Conservation (phyloP, 495 filamentous ascomycete genomes). For the Aspergillus sclerotioniger region DNA sequence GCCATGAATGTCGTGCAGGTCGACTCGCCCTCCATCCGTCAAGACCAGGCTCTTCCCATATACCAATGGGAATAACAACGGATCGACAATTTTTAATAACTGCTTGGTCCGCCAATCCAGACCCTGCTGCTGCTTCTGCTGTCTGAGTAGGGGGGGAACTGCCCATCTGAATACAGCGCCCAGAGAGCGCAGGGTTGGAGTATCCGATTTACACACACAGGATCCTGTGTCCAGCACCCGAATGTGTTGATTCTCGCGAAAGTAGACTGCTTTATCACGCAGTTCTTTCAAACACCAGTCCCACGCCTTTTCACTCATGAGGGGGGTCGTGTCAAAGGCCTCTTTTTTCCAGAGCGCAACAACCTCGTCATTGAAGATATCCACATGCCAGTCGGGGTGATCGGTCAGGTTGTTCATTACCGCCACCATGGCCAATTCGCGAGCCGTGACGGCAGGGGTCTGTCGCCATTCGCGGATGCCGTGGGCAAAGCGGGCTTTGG, state of each 20-base stretch:
- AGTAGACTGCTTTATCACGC: conserved; percentile 16
- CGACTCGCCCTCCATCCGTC: neutral
- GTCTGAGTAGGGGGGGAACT: neutral
- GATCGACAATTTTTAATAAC: conserved; percentile 3
- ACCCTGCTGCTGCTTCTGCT: neutral
- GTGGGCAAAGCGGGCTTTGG: conserved; percentile 10
- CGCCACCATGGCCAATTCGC: conserved; percentile 32
- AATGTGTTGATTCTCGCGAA: conserved; percentile 5
- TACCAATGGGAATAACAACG: conserved; percentile 7
- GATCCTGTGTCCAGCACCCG: conserved; percentile 13
- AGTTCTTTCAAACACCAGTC: conserved; percentile 18
- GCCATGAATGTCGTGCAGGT: neutral
- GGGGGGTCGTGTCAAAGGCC: conserved; percentile 5
- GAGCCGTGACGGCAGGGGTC: conserved; percentile 19
- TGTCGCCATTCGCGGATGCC: conserved; percentile 8
- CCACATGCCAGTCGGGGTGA: conserved; percentile 40
- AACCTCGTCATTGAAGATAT: conserved; percentile 8
- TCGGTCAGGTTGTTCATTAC: conserved; percentile 38
- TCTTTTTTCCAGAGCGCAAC: conserved; percentile 9
- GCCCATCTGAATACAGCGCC: neutral
- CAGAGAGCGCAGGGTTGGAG: neutral
- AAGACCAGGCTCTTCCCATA: conserved; percentile 4
- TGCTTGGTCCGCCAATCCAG: neutral
- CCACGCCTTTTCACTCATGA: conserved; percentile 15
- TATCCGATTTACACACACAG: conserved; percentile 15